Base-by-base conservation (phyloP, 495 filamentous ascomycete genomes). In the Chaetomidium leptoderma region DNA sequence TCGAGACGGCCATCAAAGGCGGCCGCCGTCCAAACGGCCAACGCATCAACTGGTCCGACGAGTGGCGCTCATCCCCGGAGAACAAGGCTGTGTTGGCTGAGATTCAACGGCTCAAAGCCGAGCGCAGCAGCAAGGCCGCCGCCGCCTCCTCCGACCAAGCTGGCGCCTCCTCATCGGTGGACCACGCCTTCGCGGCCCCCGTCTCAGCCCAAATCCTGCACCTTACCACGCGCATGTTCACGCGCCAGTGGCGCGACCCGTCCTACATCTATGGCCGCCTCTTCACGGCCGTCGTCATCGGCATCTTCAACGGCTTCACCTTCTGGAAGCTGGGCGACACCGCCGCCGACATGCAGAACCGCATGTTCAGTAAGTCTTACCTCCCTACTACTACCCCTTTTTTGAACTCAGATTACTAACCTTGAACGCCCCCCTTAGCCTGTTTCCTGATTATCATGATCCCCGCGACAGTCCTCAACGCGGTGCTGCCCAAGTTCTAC, bases 401-500 rank as follows among this genome's bases (percentile, higher is more conserved):
- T n/a, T n/a, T n/a, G n/a, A n/a, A n/a, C n/a, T n/a, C n/a, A n/a
- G n/a, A n/a, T n/a, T n/a, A n/a, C n/a, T n/a, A n/a, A n/a, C n/a
- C n/a, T n/a, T n/a, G n/a, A n/a, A n/a, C n/a, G n/a, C n/a, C n/a
- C n/a, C n/a, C n/a, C n/a, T n/a, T n/a, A n/a, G n/a, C 86, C 0
- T 66, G 70, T 53, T 93, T 92, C 77, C 58, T 90, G 35, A 86
- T 93, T 63, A 73, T 92, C 51, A 78, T 88, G 36, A 81, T 93
- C 59, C 85, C 88, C 0, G 83, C 88, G 1, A 86, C 85, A 40
- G 73, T 86, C 24, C 66, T 80, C 27, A 95, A 92, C 70, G 81
- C 75, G 30, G 80, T 95, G n/a, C 81, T 92, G 5, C 90, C 91
- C 36, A 91, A 88, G 62, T 95, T 92, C 77, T 91, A 87, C 71